A percentile compares a stretch with the other conserved stretches of the same genome.
Evolutionary conservation across 2,329 filamentous ascomycete species (phyloP).

Genomic region (Canariomyces notabilis): DNA sequence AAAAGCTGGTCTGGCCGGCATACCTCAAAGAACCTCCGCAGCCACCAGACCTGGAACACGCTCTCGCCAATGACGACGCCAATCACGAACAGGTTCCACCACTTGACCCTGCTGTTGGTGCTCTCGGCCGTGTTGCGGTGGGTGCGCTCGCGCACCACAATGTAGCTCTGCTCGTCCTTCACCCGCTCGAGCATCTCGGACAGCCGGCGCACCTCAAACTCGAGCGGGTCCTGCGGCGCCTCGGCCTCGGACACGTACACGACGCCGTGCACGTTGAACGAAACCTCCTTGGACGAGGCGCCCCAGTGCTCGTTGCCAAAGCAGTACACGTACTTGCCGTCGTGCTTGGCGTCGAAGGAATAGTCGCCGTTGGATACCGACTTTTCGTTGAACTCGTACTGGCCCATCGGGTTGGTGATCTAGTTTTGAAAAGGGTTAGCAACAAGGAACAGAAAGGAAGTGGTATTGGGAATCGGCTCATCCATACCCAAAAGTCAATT

Average conservation of each 20-base stretch:
- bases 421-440: slow-evolving; percentile 34
- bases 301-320: slow-evolving; percentile 99
- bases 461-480: no score
- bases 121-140: slow-evolving; percentile 98
- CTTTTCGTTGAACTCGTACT: slow-evolving; percentile 75
- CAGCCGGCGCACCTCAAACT: slow-evolving; percentile 80
- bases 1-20: slow-evolving; percentile 39
- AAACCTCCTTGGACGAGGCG: slow-evolving; percentile 93
- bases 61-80: slow-evolving; percentile 84
- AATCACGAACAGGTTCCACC: slow-evolving; percentile 98
- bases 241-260: slow-evolving; percentile 93
- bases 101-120: slow-evolving; percentile 96
- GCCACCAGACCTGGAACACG: slow-evolving; percentile 98
- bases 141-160: slow-evolving; percentile 88
- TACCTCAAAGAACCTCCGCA: slow-evolving; percentile 96
- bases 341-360: slow-evolving; percentile 76
- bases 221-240: slow-evolving; percentile 77
- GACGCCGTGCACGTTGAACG: slow-evolving; percentile 98
- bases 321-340: slow-evolving; percentile 93
- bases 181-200: slow-evolving; percentile 84
- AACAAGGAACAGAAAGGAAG: no score
- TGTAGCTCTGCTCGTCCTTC: slow-evolving; percentile 97
- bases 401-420: slow-evolving; percentile 73
- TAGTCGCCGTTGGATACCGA: slow-evolving; percentile 85
- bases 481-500: slow-evolving; percentile 89